Evolutionary conservation across 805 yeast genomes (phyloP).

Genomic region (Isabelozyma pseudorhagii): DNA sequence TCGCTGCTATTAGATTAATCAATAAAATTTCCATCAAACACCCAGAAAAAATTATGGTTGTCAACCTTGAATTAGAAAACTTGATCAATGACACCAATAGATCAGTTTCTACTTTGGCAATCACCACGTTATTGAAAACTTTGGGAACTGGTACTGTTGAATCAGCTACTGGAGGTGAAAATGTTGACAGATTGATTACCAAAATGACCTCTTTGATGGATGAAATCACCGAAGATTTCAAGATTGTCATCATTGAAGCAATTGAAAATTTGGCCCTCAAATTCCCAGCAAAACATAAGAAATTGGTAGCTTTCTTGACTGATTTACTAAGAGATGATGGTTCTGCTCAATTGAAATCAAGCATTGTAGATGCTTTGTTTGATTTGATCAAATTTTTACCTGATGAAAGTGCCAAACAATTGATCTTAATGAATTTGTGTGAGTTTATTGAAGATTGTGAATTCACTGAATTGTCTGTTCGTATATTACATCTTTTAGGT

Average conservation of each 20-base stretch:
- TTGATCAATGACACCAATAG: constrained; percentile 86
- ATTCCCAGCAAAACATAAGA: constrained; percentile 86
- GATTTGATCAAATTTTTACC: constrained; percentile 89
- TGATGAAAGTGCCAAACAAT: constrained; percentile 62
- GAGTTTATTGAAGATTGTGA: constrained; percentile 99
- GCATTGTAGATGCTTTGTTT: constrained; percentile 88
- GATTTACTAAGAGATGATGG: constrained; percentile 90
- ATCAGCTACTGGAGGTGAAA: constrained; percentile 43
- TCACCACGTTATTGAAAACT: constrained; percentile 91
- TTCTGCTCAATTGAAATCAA: constrained; percentile 76
- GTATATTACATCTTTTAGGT: constrained; percentile 88
- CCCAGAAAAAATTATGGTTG: constrained; percentile 74
- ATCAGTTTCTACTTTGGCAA: constrained; percentile 93
- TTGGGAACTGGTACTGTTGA: constrained; percentile 66
- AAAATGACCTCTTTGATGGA: constrained; percentile 86
- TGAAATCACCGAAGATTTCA: constrained; percentile 94
- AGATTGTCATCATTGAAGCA: constrained; percentile 92
- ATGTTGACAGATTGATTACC: constrained; percentile 81
- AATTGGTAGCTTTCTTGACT: constrained; percentile 77
- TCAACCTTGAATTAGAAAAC: constrained; percentile 82
- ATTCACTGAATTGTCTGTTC: constrained; percentile 88
- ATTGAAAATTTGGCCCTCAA: constrained; percentile 86
- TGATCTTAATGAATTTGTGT: constrained; percentile 84
- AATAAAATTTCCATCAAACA: constrained; percentile 78
- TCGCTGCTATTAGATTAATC: constrained; percentile 88